Percentiles rank a stretch among this genome's conserved stretches.
Conservation (phyloP, 805 yeast species). For the Starmerella powellii region DNA sequence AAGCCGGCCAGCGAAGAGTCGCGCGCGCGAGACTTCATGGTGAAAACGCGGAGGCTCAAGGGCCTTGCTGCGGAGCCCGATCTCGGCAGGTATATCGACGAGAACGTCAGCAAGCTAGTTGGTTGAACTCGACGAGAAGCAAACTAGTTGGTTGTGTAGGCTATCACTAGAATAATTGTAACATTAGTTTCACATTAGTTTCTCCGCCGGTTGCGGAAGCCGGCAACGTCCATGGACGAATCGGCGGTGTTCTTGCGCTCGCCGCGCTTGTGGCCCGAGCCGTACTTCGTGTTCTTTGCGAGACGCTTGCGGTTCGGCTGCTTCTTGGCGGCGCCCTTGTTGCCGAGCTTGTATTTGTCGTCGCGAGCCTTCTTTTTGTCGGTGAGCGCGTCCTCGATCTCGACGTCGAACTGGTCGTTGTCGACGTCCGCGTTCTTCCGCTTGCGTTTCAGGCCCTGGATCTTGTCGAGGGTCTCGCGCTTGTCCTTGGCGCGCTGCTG, state of each 20-base stretch:
- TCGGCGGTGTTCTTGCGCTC: slow-evolving; percentile 60
- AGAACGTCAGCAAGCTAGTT: not conserved
- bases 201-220: slow-evolving; percentile 42
- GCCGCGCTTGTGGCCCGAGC: slow-evolving; percentile 63
- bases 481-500: slow-evolving; percentile 90
- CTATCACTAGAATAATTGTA: slow-evolving; percentile 23
- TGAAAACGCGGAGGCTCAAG: slow-evolving; percentile 80
- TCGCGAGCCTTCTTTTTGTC: slow-evolving; percentile 36
- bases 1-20: slow-evolving; percentile 60
- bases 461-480: slow-evolving; percentile 77
- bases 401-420: slow-evolving; percentile 73
- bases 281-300: slow-evolving; percentile 64
- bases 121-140: too few relatives aligned
- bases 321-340: slow-evolving; percentile 30
- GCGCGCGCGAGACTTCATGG: slow-evolving; percentile 75
- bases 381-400: slow-evolving; percentile 81
- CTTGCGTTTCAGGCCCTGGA: slow-evolving; percentile 82
- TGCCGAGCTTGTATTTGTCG: slow-evolving; percentile 31
- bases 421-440: slow-evolving; percentile 58
- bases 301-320: slow-evolving; percentile 53
- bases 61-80: slow-evolving; percentile 68
- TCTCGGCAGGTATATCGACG: slow-evolving; percentile 53
- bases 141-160: not conserved
- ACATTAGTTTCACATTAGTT: not conserved
- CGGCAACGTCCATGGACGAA: slow-evolving; percentile 55